Evolutionary conservation across 202 grass and related monocot genomes (phyloP), one percentile per base, ranked within the genome.

Genomic region (Sporobolus alterniflorus): DNA sequence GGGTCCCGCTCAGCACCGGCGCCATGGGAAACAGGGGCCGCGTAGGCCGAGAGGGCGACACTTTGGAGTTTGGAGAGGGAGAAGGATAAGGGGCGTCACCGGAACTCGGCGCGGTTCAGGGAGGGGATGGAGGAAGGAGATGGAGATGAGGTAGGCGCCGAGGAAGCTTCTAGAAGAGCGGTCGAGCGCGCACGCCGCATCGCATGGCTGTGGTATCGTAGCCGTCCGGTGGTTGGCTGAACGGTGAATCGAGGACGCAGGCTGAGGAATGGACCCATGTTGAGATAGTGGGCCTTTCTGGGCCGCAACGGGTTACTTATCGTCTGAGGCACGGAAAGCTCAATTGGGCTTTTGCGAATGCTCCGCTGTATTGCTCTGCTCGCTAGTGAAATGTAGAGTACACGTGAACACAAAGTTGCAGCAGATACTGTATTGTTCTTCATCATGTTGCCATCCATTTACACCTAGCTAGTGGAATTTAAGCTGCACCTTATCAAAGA

Each of bases 1-100:
- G 57, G 67, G 71, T 89, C 56, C 86, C 76, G 80, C 86, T 84
- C 51, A 94, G 20, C 21, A 69, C 51, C 46, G 80, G 87, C 14
- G 73, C 84, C 92, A 91, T 94, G 77, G 22, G 43, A 61, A 28
- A 32, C 60, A 9, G 30, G 0, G 51, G 16, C 17, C 52, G 30
- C 29, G 18, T 21, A 29, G 42, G 42, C 61, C 40, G 57, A 30
- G 76, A 40, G 52, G 64, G 64, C 64, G 13, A 62, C 11, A 65
- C 6, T 62, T 41, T 1, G 61, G 22, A 7, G 55, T 71, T 71
- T 20, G 77, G 30, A 31, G 77, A 31, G 81, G 43, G 64, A 67
- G 36, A 42, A 47, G 66, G 79, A 82, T 70, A 82, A 48, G 65
- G 36, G 73, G 33, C 20, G 74, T 61, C 88, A 87, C n/a, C n/a